Evolutionary conservation across 192 early-diverging fungal species (phyloP).

Genomic region (Funneliformis geosporum): DNA sequence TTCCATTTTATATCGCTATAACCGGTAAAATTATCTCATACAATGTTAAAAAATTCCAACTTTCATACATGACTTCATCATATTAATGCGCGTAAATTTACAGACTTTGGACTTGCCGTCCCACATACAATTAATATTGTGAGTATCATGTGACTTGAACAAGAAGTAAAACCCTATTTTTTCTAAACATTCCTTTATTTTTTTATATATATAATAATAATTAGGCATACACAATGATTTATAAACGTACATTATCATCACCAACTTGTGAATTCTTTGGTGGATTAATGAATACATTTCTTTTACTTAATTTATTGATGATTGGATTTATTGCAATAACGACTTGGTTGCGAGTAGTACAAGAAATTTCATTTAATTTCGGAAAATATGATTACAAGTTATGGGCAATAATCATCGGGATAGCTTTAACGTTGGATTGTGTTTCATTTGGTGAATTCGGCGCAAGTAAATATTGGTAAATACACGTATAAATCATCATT

Average conservation of each 20-base stretch:
- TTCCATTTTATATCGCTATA: constrained; percentile 11
- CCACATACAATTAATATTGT: not conserved
- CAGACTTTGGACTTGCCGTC: not conserved
- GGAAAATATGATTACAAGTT: constrained; percentile 9
- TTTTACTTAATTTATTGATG: not conserved
- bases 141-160: not conserved
- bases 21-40: not conserved
- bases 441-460: not conserved
- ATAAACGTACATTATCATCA: not conserved
- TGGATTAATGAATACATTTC: too few species aligned
- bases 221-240: not conserved
- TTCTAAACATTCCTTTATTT: not conserved
- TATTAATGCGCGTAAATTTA: not conserved
- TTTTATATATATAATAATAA: not conserved
- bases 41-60: too few species aligned
- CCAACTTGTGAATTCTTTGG: not conserved
- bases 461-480: not conserved
- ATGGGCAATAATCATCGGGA: not conserved
- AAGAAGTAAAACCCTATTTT: not conserved
- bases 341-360: not conserved
- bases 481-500: not conserved
- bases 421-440: not conserved
- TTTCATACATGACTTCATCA: too few species aligned
- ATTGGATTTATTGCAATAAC: not conserved
- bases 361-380: not conserved